Base-by-base conservation (phyloP, 2,329 filamentous ascomycete species). In the Xylariaceae sp. region DNA sequence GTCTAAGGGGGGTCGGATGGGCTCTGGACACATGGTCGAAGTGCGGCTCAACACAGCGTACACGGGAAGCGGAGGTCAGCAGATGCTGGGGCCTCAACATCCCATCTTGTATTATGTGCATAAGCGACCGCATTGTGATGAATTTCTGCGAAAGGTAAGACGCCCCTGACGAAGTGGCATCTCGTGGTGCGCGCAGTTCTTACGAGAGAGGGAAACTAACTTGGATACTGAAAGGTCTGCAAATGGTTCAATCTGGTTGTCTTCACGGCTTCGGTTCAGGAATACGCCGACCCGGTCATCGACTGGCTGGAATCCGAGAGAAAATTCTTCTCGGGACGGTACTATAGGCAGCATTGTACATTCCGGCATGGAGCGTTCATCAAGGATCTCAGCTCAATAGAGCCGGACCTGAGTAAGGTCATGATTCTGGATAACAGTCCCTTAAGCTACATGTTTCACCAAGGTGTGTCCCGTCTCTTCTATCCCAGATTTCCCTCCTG, bases 341-440 rank as follows among this genome's bases (percentile, higher is more conserved):
- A 94, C 77, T 99, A 99, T 75, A 85, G 94, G 57, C 94, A 99
- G 74, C 93, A 99, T 75, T 99, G 94, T 79, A 97, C 94, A 18
- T 92, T 91, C 72, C 84, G 94, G 56, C 94, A 97, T 68, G 93
- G 93, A 53, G 92, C 93, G 37, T 99, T 97, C 72, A 97, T 99
- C 80, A 99, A 99, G 75, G 94, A 99, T 75, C 80, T 99, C 58
- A 94, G 91, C 73, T 90, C 91, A 58, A 92, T 99, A 48, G 94
- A 99, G 80, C 92, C 94, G 15, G 94, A 99, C 74, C 78, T 99
- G 71, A 97, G 92, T 77, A 95, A 92, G 76, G 94, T 99, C 62
- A 96, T 97, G 89, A 99, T 99, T 73, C 80, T 99, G 75, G 94
- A 99, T 78, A 99, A 99, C 73, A 97, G 92, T 74, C 94, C 94